These are phyloP conservation scores for Gliomastix tumulicola DNA, from an alignment of 2,329 filamentous ascomycete species.

Conservation along the genomic window DNA sequence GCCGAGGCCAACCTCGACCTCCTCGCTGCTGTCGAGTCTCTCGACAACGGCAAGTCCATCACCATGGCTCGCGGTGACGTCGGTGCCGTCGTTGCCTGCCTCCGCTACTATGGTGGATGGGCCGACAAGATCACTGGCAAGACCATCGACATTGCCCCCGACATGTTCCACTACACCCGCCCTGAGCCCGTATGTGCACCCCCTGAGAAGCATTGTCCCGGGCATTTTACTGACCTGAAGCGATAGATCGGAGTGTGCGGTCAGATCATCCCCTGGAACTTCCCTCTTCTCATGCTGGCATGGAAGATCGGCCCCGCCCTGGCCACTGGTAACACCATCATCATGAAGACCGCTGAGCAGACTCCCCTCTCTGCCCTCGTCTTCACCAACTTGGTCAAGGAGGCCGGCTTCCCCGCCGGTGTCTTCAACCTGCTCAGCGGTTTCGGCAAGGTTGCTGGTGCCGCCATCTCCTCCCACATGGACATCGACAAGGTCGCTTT, in stretches of 20 bases:
- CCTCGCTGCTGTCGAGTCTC: slow-evolving; percentile 52
- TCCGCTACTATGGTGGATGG: slow-evolving; percentile 76
- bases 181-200: slow-evolving; percentile 59
- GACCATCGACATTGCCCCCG: slow-evolving; percentile 70
- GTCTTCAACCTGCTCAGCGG: slow-evolving; percentile 69
- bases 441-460: slow-evolving; percentile 68
- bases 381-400: slow-evolving; percentile 56
- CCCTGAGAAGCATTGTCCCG: too few relatives aligned
- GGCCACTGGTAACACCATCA: slow-evolving; percentile 60
- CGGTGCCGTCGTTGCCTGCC: slow-evolving; percentile 54
- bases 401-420: slow-evolving; percentile 68
- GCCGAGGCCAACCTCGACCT: slow-evolving; percentile 24
- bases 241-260: slow-evolving; percentile 68
- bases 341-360: slow-evolving; percentile 68
- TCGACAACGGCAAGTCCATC: slow-evolving; percentile 84
- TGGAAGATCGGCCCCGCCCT: slow-evolving; percentile 73
- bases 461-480: slow-evolving; percentile 65
- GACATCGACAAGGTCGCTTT: slow-evolving; percentile 74
- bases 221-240: too few relatives aligned
- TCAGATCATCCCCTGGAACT: slow-evolving; percentile 82
- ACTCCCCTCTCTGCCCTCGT: slow-evolving; percentile 61
- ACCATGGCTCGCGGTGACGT: slow-evolving; percentile 72
- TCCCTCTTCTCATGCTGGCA: slow-evolving; percentile 66
- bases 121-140: slow-evolving; percentile 89
- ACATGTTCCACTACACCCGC: slow-evolving; percentile 76